These are phyloP conservation scores for Paramyrothecium sp. DNA, from an alignment of 2,329 filamentous ascomycete species.

Conservation along the genomic window DNA sequence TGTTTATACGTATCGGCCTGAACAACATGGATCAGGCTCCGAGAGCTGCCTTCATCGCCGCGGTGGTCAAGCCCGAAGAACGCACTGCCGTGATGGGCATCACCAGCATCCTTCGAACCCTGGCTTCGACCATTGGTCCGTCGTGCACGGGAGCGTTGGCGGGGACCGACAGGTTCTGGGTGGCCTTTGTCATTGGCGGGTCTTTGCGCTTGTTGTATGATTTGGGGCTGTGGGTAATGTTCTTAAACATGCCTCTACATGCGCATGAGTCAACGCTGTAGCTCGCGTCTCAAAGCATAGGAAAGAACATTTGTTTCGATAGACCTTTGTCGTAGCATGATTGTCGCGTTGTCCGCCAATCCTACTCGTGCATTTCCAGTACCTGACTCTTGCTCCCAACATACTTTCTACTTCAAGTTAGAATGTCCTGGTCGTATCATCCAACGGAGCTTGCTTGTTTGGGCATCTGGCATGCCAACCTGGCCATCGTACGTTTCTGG, in stretches of 20 bases:
- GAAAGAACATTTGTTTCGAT: too few species aligned
- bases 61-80: slow-evolving; percentile 63
- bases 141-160: slow-evolving; percentile 56
- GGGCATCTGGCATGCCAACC: too few species aligned
- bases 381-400: too few species aligned
- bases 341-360: too few species aligned
- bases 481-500: too few species aligned
- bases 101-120: slow-evolving; percentile 57
- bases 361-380: too few species aligned
- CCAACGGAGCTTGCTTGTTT: too few species aligned
- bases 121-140: slow-evolving; percentile 55
- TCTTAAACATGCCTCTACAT: slow-evolving; percentile 55
- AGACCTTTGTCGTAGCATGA: too few species aligned
- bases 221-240: slow-evolving; percentile 56
- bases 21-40: slow-evolving; percentile 72
- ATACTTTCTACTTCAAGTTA: too few species aligned
- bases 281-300: too few species aligned
- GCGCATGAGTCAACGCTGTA: slow-evolving; percentile 30
- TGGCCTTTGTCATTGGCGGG: slow-evolving; percentile 60
- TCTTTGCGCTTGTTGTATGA: slow-evolving; percentile 54
- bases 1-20: slow-evolving; percentile 59
- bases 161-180: slow-evolving; percentile 53
- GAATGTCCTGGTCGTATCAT: too few species aligned
- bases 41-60: slow-evolving; percentile 63
- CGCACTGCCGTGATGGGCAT: slow-evolving; percentile 71